Base-by-base conservation (phyloP, 345 rosid species). In the Turritis glabra region DNA sequence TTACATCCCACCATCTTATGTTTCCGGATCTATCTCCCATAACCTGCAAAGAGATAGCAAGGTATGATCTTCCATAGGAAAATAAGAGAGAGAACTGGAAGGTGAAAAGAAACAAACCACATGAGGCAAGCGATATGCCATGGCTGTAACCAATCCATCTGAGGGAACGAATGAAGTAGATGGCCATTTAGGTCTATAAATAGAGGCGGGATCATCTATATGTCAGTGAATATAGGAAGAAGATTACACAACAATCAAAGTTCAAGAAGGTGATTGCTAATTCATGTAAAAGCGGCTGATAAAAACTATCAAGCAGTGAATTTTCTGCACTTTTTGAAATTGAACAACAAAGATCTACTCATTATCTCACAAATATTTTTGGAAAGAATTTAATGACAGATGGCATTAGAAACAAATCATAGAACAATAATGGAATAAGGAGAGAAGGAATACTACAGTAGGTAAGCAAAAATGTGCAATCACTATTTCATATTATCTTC, bases 1-100 rank as follows among this genome's bases (percentile, higher is more conserved):
- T 92, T 69, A 95, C 91, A 84, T 95, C 99, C 99, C 99, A 95
- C 99, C 99, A 95, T 80, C 99, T 80, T 76, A 95, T 89, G 81
- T 84, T 92, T 78, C 99, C 97, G 19, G 96, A 90, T 74, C 93
- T 78, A 73, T 83, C 86, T 80, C 86, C 86, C 86, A 83, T 83
- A 71, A 83, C 89, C 92, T 87, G 85, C 74, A 77, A 73, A 60
- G 62, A 65, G 68, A 67, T 37, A 64, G 37, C 23, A 56, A 66
- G 15, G 62, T 51, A 70, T 66, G 58, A 79, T 44, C 29, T 58
- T 61, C 37, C 63, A 53, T 47, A 55, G 60, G 79, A 63, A 44
- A 71, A 52, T 41, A 76, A 66, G 58, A 43, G 37, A 60, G 67
- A 73, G 19, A 58, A 2, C 8, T 57, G 48, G 67, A 71, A 64